These are phyloP conservation scores for Pleurotus ostreatus DNA, from an alignment of 768 basidiomycete species.

Conservation along the genomic window DNA sequence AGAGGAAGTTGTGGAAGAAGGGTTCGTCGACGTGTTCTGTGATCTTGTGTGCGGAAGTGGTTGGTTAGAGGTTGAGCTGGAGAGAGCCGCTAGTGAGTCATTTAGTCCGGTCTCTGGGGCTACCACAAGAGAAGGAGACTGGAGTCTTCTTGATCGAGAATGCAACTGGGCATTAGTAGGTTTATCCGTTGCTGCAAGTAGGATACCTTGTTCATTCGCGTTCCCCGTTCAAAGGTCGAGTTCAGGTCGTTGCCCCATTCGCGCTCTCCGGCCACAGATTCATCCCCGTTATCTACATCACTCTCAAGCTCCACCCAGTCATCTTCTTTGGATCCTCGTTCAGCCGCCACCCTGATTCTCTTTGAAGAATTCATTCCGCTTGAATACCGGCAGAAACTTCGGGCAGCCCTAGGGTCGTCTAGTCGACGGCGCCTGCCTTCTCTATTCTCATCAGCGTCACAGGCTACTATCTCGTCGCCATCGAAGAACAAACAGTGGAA, in stretches of 20 bases:
- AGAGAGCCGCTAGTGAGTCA: conserved; percentile 42
- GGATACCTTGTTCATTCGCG: background rate
- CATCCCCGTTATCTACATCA: background rate
- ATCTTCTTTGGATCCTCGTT: conserved; percentile 57
- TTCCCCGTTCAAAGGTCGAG: conserved; percentile 55
- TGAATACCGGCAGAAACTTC: conserved; percentile 79
- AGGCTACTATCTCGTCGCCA: conserved; percentile 49
- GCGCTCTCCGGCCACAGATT: conserved; percentile 20
- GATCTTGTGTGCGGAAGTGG: conserved; percentile 79
- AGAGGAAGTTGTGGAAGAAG: conserved; percentile 85
- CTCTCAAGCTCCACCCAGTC: background rate
- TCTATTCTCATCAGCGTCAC: conserved; percentile 53
- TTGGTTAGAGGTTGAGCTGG: conserved; percentile 76
- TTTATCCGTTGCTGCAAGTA: conserved; percentile 12
- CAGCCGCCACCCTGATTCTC: conserved; percentile 64
- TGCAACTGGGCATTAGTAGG: conserved; percentile 91
- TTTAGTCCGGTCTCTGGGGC: conserved; percentile 7
- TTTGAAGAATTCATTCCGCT: conserved; percentile 94
- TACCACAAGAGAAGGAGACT: conserved; percentile 2
- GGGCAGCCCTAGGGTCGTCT: conserved; percentile 36
- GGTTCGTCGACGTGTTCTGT: conserved; percentile 85
- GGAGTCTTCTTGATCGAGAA: conserved; percentile 56
- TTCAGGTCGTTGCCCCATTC: conserved; percentile 70
- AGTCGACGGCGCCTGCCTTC: conserved; percentile 64
- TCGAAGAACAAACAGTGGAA: conserved; percentile 65